Conservation (phyloP, 129 eudicot species). For the Lonicera japonica region DNA sequence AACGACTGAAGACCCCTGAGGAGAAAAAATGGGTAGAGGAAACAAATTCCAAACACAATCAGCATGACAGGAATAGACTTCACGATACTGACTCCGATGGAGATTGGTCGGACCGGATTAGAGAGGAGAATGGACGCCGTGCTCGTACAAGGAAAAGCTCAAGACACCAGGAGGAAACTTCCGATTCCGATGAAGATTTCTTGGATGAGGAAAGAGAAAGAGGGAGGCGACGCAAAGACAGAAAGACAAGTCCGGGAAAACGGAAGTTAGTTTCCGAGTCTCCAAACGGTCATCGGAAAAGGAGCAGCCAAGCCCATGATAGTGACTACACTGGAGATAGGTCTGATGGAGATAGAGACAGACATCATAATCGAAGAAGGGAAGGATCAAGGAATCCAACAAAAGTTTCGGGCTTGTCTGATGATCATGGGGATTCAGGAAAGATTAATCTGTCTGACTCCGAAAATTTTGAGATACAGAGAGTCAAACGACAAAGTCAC, state of each 20-base stretch:
- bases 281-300: constrained; percentile 7
- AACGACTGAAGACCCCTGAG: constrained; percentile 16
- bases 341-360: constrained; percentile 2
- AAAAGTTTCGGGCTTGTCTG: constrained; percentile 14
- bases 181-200: constrained; percentile 2
- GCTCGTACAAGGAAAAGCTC: constrained; percentile 25
- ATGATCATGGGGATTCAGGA: constrained; percentile 17
- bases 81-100: constrained; percentile 32
- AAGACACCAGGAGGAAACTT: constrained; percentile 4
- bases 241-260: constrained; percentile 16
- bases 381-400: not conserved
- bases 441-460: not conserved
- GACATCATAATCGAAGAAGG: not conserved
- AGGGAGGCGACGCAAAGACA: not conserved
- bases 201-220: constrained; percentile 9
- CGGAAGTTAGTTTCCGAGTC: constrained; percentile 9
- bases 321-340: constrained; percentile 1
- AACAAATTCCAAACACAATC: constrained; percentile 16
- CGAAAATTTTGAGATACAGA: constrained; percentile 10
- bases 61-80: constrained; percentile 10
- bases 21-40: constrained; percentile 19
- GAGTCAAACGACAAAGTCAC: not conserved
- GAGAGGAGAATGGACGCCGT: constrained; percentile 7
- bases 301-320: constrained; percentile 7
- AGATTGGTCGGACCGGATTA: constrained; percentile 18